These are phyloP conservation scores for Amphirosellinia nigrospora DNA, from an alignment of 495 filamentous ascomycete genomes.

Conservation along the genomic window DNA sequence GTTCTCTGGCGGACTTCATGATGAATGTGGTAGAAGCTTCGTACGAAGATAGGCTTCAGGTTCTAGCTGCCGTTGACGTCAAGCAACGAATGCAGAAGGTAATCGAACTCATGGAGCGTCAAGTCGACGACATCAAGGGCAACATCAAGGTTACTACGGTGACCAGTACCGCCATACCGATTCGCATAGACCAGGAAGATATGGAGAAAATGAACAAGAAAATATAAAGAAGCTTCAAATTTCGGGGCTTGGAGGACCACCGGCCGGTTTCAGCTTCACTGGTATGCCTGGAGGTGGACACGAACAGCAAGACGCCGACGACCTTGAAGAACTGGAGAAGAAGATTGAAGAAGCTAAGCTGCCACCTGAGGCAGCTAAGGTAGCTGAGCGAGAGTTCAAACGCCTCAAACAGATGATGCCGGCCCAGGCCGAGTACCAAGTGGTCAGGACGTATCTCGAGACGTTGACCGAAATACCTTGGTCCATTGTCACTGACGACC, in stretches of 20 bases:
- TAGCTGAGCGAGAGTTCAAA: slow-evolving; percentile 87
- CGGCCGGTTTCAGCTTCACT: slow-evolving; percentile 59
- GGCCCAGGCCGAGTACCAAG: slow-evolving; percentile 91
- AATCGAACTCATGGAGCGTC: slow-evolving; percentile 78
- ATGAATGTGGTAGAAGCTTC: slow-evolving; percentile 83
- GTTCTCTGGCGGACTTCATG: slow-evolving; percentile 94
- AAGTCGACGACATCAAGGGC: slow-evolving; percentile 80
- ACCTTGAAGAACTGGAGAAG: slow-evolving; percentile 85
- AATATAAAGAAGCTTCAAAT: slow-evolving; percentile 56
- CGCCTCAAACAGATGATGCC: slow-evolving; percentile 94
- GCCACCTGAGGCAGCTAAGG: slow-evolving; percentile 70
- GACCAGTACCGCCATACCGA: slow-evolving; percentile 62
- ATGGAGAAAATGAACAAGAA: slow-evolving; percentile 52
- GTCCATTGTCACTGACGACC: slow-evolving; percentile 84
- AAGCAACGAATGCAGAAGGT: slow-evolving; percentile 78
- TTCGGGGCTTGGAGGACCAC: slow-evolving; percentile 48
- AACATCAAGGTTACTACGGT: slow-evolving; percentile 79
- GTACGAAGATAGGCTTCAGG: slow-evolving; percentile 85
- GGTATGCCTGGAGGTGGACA: slow-evolving; percentile 38
- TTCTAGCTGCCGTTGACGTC: slow-evolving; percentile 77
- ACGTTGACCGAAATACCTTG: slow-evolving; percentile 95
- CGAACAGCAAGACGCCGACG: slow-evolving; percentile 51
- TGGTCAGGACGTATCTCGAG: slow-evolving; percentile 92
- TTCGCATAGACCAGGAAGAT: slow-evolving; percentile 52
- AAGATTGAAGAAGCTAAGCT: slow-evolving; percentile 81